These are phyloP conservation scores for Fusarium multiceps DNA, from an alignment of 2,329 filamentous ascomycete genomes.

Conservation along the genomic window DNA sequence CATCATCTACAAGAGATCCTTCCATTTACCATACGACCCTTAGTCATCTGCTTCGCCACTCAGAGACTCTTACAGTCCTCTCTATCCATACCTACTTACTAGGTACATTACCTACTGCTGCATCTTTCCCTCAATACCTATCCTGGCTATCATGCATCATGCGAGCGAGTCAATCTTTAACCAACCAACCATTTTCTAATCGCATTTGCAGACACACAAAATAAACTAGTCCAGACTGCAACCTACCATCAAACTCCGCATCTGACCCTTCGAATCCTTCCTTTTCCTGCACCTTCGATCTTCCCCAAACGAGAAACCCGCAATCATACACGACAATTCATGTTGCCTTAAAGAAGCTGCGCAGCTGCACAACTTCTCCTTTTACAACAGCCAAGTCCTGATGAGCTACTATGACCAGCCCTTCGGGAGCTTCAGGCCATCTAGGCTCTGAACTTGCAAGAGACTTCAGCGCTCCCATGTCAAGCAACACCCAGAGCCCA, in stretches of 20 bases:
- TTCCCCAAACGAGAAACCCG: neutral
- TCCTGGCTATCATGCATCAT: constrained; percentile 41
- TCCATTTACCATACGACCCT: neutral
- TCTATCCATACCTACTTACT: neutral
- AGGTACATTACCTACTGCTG: neutral
- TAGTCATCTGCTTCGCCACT: neutral
- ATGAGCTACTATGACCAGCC: constrained; percentile 47
- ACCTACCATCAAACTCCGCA: constrained; percentile 24
- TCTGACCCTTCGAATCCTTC: constrained; percentile 7
- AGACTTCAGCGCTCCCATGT: constrained; percentile 27
- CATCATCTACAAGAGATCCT: constrained; percentile 1
- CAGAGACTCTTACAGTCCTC: constrained; percentile 15
- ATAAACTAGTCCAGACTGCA: constrained; percentile 7
- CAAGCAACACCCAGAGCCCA: constrained; percentile 42
- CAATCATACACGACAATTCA: constrained; percentile 9
- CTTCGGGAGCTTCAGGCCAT: constrained; percentile 35
- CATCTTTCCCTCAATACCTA: constrained; percentile 3
- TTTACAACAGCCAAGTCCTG: constrained; percentile 18
- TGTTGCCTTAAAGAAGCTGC: constrained; percentile 31
- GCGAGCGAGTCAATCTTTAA: constrained; percentile 34
- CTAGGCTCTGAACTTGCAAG: constrained; percentile 31
- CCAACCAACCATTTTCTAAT: constrained; percentile 45
- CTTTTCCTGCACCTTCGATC: neutral
- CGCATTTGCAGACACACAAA: constrained; percentile 35
- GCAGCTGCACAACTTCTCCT: constrained; percentile 7